A percentile compares a stretch with the other conserved stretches of the same genome.
phyloP scores from a whole-genome alignment of 257 asterid species.

The Solanum pimpinellifolium region DNA sequence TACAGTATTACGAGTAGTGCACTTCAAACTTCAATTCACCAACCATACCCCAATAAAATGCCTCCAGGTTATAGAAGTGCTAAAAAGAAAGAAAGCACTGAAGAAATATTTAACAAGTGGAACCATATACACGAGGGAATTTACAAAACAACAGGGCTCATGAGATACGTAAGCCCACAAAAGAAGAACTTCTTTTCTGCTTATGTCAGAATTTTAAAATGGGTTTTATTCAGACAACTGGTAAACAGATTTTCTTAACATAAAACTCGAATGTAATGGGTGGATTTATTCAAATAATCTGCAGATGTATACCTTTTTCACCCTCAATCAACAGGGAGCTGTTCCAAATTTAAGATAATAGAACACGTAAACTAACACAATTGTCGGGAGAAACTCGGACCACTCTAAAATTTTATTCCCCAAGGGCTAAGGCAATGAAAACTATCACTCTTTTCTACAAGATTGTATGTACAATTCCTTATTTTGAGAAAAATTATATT shows the following conservation, averaged over 20 bases:
- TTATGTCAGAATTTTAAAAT: not conserved
- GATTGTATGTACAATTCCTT: not conserved
- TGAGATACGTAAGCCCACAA: not conserved
- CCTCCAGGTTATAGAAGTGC: not conserved
- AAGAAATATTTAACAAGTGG: not conserved
- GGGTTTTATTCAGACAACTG: not conserved
- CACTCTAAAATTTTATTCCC: not conserved
- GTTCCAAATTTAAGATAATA: not conserved
- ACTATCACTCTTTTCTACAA: not conserved
- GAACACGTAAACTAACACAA: not conserved
- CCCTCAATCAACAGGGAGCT: not conserved
- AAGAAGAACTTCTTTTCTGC: not conserved
- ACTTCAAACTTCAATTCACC: not conserved
- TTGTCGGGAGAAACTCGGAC: not conserved
- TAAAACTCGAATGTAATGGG: not conserved
- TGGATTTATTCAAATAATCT: not conserved
- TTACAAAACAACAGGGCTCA: not conserved
- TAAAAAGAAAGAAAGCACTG: not conserved
- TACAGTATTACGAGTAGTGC: conserved; percentile 9
- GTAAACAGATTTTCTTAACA: not conserved
- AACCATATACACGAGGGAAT: not conserved
- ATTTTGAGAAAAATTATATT: not conserved
- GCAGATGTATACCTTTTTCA: not conserved
- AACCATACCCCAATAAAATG: not conserved
- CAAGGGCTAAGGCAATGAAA: not conserved